Conservation (phyloP, 805 yeast species). For the Candida incommunis region DNA sequence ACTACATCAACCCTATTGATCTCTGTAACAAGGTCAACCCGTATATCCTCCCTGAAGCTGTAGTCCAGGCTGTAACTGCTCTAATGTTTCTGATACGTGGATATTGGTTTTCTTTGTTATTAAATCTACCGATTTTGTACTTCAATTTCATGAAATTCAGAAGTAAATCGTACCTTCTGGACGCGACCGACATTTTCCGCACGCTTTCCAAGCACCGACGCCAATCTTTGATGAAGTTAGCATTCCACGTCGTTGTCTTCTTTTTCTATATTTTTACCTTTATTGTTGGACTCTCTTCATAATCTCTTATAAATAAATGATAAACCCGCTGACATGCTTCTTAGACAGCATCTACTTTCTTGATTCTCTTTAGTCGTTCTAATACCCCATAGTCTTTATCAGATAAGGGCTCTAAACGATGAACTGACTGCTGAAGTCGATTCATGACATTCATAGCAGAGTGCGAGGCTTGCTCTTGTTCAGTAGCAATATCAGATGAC, state of each 20-base stretch:
- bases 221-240: slow-evolving; percentile 81
- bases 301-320: slow-evolving; percentile 23
- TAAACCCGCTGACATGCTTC: neutral
- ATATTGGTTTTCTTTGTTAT: slow-evolving; percentile 77
- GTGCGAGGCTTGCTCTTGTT: neutral
- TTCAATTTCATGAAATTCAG: slow-evolving; percentile 71
- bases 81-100: slow-evolving; percentile 68
- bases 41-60: slow-evolving; percentile 83
- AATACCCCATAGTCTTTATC: slow-evolving; percentile 4
- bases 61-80: slow-evolving; percentile 52
- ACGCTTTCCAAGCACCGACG: slow-evolving; percentile 86
- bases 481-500: neutral
- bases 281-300: slow-evolving; percentile 84
- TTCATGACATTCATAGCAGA: neutral
- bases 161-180: slow-evolving; percentile 72
- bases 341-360: neutral
- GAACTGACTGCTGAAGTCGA: neutral
- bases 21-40: slow-evolving; percentile 58
- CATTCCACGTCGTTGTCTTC: slow-evolving; percentile 81
- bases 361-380: slow-evolving; percentile 4
- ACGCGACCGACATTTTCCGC: slow-evolving; percentile 95
- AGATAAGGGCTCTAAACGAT: slow-evolving; percentile 4
- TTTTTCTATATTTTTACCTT: slow-evolving; percentile 91
- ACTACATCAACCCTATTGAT: slow-evolving; percentile 94
- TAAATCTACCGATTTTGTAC: slow-evolving; percentile 73